These are phyloP conservation scores for Vanrija sp. DNA, from an alignment of 1,284 basidiomycete genomes.

Conservation along the genomic window DNA sequence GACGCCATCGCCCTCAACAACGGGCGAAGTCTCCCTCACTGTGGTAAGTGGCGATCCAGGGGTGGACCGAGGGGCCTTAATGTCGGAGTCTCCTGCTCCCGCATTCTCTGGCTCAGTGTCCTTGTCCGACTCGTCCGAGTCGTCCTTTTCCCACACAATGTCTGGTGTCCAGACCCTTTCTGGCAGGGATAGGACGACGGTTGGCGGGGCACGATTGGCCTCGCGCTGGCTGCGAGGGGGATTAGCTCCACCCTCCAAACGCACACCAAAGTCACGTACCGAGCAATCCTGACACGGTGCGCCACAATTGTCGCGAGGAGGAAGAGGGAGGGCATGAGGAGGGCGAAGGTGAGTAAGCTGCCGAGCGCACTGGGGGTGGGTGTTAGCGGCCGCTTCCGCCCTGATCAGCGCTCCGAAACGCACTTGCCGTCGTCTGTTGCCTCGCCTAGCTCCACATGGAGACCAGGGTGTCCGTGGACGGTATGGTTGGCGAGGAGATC, in stretches of 20 bases:
- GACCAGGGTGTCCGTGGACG: constrained; percentile 17
- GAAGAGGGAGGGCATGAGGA: constrained; percentile 45
- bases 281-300: constrained; percentile 30
- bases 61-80: not conserved
- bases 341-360: constrained; percentile 42
- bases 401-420: too few relatives aligned
- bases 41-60: constrained; percentile 1
- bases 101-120: constrained; percentile 5
- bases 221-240: constrained; percentile 40
- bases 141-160: constrained; percentile 49
- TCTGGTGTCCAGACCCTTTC: constrained; percentile 49
- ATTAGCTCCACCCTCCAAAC: not conserved
- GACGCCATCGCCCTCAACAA: too few relatives aligned
- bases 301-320: constrained; percentile 42
- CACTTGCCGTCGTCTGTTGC: constrained; percentile 43
- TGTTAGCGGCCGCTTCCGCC: too few relatives aligned
- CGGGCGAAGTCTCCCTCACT: not conserved
- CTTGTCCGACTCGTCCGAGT: constrained; percentile 24
- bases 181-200: constrained; percentile 45
- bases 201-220: constrained; percentile 45
- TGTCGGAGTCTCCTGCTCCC: not conserved
- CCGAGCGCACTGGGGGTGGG: constrained; percentile 34
- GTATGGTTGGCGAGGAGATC: constrained; percentile 36
- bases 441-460: constrained; percentile 39
- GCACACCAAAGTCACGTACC: not conserved